These are phyloP conservation scores for Penicillium taxi DNA, from an alignment of 495 filamentous ascomycete species.

Conservation along the genomic window DNA sequence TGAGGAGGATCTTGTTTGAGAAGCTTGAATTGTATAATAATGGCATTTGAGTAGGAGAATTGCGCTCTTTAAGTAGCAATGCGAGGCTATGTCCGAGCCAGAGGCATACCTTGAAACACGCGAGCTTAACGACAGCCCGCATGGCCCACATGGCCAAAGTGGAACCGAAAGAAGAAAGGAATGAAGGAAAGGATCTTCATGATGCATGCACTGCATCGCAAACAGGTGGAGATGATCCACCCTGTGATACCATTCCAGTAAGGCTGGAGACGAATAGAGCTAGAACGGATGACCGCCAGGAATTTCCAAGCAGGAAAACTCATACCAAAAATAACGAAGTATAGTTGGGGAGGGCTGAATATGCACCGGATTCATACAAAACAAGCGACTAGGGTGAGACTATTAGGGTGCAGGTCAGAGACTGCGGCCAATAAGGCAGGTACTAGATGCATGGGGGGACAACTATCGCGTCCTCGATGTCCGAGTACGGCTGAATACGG, in stretches of 20 bases:
- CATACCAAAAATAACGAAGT: slow-evolving; percentile 7
- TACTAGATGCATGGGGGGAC: slow-evolving; percentile 13
- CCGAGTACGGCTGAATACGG: slow-evolving; percentile 1
- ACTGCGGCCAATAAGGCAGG: slow-evolving; percentile 16
- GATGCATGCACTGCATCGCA: slow-evolving; percentile 9
- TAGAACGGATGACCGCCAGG: too few species aligned
- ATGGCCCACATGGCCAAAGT: slow-evolving; percentile 21
- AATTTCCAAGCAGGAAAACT: slow-evolving; percentile 11
- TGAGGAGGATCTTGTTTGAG: slow-evolving; percentile 6
- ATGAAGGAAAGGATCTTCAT: slow-evolving; percentile 21
- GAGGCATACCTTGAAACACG: slow-evolving; percentile 18
- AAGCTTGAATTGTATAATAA: slow-evolving; percentile 2
- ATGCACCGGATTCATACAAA: slow-evolving; percentile 13
- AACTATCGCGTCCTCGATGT: slow-evolving; percentile 5
- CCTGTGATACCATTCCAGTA: slow-evolving; percentile 19
- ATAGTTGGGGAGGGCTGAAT: slow-evolving; percentile 13
- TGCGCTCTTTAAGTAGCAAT: slow-evolving; percentile 29
- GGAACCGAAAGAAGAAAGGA: slow-evolving; percentile 9
- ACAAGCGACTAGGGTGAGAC: slow-evolving; percentile 18
- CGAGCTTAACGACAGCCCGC: slow-evolving; percentile 17
- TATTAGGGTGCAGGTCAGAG: slow-evolving; percentile 13
- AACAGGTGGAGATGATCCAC: slow-evolving; percentile 12
- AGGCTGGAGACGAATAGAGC: slow-evolving; percentile 9
- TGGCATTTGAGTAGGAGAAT: slow-evolving; percentile 4
- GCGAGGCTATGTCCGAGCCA: slow-evolving; percentile 10